A percentile compares a stretch with the other conserved stretches of the same genome.
Conservation (phyloP, 2,329 filamentous ascomycete species). For the Aspergillus quadricinctus region DNA sequence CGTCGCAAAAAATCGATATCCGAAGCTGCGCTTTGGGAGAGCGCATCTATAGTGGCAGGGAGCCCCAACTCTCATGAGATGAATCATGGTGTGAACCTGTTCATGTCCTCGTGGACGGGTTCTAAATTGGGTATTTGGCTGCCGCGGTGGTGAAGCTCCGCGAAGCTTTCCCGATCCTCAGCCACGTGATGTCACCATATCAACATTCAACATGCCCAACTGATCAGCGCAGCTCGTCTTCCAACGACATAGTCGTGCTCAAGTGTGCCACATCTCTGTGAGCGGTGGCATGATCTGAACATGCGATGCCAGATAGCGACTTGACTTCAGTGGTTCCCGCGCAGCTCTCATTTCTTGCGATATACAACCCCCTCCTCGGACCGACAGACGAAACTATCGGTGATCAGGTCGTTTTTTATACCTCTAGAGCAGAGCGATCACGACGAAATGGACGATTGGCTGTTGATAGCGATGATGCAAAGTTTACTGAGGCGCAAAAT, state of each 20-base stretch:
- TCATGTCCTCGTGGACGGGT: not conserved
- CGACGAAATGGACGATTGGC: slow-evolving; percentile 16
- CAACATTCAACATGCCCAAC: slow-evolving; percentile 18
- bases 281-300: slow-evolving; percentile 10
- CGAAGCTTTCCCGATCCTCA: slow-evolving; percentile 3
- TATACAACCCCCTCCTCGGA: slow-evolving; percentile 87
- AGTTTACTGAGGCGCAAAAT: slow-evolving; percentile 64
- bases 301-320: slow-evolving; percentile 39
- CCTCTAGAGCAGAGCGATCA: slow-evolving; percentile 48
- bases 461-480: slow-evolving; percentile 22
- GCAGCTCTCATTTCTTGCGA: slow-evolving; percentile 82
- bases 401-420: slow-evolving; percentile 91
- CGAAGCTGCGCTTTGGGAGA: slow-evolving; percentile 6
- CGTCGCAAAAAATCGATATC: slow-evolving; percentile 24
- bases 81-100: slow-evolving; percentile 19
- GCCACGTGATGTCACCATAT: slow-evolving; percentile 32
- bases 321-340: slow-evolving; percentile 60
- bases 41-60: slow-evolving; percentile 21
- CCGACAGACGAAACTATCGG: slow-evolving; percentile 66
- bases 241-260: slow-evolving; percentile 3
- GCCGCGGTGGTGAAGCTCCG: slow-evolving; percentile 4
- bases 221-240: slow-evolving; percentile 6
- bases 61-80: slow-evolving; percentile 16
- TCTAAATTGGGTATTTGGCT: not conserved
- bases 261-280: slow-evolving; percentile 11